Evolutionary conservation across 768 basidiomycete species (phyloP).

Genomic region (Lyophyllum semitale): DNA sequence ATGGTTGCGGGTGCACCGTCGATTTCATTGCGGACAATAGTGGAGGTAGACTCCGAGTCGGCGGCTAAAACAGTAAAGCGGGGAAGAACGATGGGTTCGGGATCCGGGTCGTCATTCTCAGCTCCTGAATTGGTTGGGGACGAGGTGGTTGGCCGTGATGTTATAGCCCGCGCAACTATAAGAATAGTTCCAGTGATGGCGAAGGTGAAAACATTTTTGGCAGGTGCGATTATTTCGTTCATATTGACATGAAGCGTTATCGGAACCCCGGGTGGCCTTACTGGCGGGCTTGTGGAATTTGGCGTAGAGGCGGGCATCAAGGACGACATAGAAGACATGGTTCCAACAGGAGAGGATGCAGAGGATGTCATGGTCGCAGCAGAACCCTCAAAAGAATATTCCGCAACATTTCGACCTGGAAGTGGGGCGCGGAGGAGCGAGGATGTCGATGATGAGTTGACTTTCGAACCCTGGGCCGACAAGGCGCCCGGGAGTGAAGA

Average conservation of each 20-base stretch:
- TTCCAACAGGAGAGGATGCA: constrained; percentile 33
- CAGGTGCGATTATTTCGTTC: constrained; percentile 69
- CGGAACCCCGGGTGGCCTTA: constrained; percentile 54
- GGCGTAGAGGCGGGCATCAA: constrained; percentile 41
- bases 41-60: constrained; percentile 60
- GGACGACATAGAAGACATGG: constrained; percentile 53
- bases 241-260: constrained; percentile 80
- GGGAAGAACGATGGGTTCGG: constrained; percentile 62
- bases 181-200: constrained; percentile 66
- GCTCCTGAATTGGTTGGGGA: constrained; percentile 3
- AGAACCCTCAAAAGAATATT: constrained; percentile 75
- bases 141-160: constrained; percentile 26
- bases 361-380: constrained; percentile 34
- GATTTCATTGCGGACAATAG: constrained; percentile 61
- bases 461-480: constrained; percentile 29
- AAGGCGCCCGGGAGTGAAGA: constrained; percentile 18
- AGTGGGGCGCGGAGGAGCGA: constrained; percentile 79
- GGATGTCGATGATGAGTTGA: constrained; percentile 45
- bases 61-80: constrained; percentile 70
- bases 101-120: constrained; percentile 31
- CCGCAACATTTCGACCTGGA: constrained; percentile 60
- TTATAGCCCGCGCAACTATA: constrained; percentile 45
- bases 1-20: constrained; percentile 44
- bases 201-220: constrained; percentile 67
- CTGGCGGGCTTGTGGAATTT: constrained; percentile 22